phyloP scores from a whole-genome alignment of 495 filamentous ascomycete species.

The Xylaria longipes region DNA sequence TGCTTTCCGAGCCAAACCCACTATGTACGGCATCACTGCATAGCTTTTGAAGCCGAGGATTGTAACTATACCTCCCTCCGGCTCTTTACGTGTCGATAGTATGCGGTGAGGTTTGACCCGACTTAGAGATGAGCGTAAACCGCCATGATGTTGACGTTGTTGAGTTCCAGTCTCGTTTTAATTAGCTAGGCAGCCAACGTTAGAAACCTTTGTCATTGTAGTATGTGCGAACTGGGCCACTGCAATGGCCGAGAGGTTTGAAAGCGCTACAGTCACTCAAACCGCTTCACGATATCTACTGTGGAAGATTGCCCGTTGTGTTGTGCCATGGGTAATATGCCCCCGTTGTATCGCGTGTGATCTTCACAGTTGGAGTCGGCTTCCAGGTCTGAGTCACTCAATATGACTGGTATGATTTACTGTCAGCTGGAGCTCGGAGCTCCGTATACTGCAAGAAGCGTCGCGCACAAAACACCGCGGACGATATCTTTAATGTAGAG shows the following conservation, averaged over 20 bases:
- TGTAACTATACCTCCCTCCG: not conserved
- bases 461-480: not conserved
- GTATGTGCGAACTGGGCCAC: not conserved
- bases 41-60: not conserved
- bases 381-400: conserved; percentile 5
- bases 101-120: not conserved
- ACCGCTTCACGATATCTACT: not conserved
- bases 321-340: too few relatives aligned
- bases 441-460: not conserved
- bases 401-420: not conserved
- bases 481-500: not conserved
- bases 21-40: not conserved
- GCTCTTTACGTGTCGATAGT: not conserved
- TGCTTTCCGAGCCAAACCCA: not conserved
- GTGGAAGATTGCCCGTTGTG: too few relatives aligned
- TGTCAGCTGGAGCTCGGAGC: conserved; percentile 10
- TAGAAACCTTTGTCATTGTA: not conserved
- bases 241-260: not conserved
- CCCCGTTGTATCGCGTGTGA: too few relatives aligned
- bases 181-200: not conserved
- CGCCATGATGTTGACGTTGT: not conserved
- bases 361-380: too few relatives aligned
- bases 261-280: too few relatives aligned
- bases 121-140: not conserved
- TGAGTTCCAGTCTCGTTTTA: not conserved